Evolutionary conservation across 306 rosid genomes (phyloP), one percentile per base, ranked within the genome.

Genomic region (Quercus suber): DNA sequence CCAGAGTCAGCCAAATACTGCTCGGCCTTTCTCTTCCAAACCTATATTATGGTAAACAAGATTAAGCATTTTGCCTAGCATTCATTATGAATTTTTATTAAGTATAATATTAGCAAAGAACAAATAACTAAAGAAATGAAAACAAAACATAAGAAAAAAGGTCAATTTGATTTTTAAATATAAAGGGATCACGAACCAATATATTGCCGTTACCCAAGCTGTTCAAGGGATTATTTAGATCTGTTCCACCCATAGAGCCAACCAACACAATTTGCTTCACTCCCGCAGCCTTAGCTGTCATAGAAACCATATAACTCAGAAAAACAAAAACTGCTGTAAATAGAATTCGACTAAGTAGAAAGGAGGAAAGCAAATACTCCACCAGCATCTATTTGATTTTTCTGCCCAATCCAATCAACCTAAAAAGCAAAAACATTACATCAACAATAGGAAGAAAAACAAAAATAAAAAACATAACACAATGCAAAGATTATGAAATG

Each of bases 381-480:
- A 92, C 99, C 99, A 59, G 92, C 92, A 83, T 92, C 99, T 71
- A 95, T 91, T 79, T 95, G 99, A 79, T 91, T 95, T 82, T 91
- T 95, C 88, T 92, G 98, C 73, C 99, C 98, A 76, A 95, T 79
- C 99, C 98, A 95, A 79, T 95, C 99, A 85, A 95, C 94, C 99
- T 95, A 82, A 64, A 28, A 83, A 33, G 79, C 57, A 81, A 67
- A 81, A 83, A 51, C 73, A 71, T 49, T 17, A 25, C 13, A 28
- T 14, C 63, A 63, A 55, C 27, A n/a, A 3, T 33, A 33, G 76
- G 43, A 55, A 72, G 33, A 60, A 77, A 57, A 68, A 12, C 77
- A 65, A 79, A 37, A 37, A 69, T 15, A 43, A 45, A 1, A 25
- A 60, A 13, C 5, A 61, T 37, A 20, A 41, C 9, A 19, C 53